phyloP scores from a whole-genome alignment of 2,329 filamentous ascomycete species.

The Harringtonia lauricola region DNA sequence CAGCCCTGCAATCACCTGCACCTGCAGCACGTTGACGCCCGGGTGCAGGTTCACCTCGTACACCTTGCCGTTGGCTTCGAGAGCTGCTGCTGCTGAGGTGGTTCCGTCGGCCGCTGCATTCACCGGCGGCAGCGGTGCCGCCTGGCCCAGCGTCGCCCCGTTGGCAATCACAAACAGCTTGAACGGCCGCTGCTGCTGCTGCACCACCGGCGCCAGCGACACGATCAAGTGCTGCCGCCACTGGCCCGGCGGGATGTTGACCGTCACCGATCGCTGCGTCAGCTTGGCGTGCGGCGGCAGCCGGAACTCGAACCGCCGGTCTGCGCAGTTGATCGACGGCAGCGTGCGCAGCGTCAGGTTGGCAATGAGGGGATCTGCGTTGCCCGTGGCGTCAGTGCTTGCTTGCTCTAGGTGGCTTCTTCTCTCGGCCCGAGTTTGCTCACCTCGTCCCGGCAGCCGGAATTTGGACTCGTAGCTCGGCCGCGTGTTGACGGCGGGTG shows the following conservation, averaged over 20 bases:
- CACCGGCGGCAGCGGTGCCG: constrained; percentile 37
- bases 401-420: too few relatives aligned
- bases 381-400: background rate
- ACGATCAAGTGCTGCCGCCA: constrained; percentile 62
- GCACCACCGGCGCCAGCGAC: constrained; percentile 49
- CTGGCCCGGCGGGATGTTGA: constrained; percentile 57
- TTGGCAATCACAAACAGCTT: constrained; percentile 68
- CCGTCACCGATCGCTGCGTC: constrained; percentile 60
- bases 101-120: constrained; percentile 35
- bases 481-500: constrained; percentile 8
- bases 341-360: constrained; percentile 58
- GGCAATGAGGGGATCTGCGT: constrained; percentile 56
- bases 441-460: constrained; percentile 33
- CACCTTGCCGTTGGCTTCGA: constrained; percentile 48
- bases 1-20: constrained; percentile 65
- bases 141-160: constrained; percentile 44
- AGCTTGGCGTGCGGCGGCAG: constrained; percentile 55
- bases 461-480: constrained; percentile 21
- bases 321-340: constrained; percentile 46
- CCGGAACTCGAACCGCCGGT: constrained; percentile 50
- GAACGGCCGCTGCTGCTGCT: constrained; percentile 54
- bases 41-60: constrained; percentile 64
- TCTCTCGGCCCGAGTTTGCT: too few relatives aligned
- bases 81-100: too few relatives aligned
- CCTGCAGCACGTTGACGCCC: constrained; percentile 67